Base-by-base conservation (phyloP, 2,329 filamentous ascomycete genomes). In the Trichoderma koningiopsis region DNA sequence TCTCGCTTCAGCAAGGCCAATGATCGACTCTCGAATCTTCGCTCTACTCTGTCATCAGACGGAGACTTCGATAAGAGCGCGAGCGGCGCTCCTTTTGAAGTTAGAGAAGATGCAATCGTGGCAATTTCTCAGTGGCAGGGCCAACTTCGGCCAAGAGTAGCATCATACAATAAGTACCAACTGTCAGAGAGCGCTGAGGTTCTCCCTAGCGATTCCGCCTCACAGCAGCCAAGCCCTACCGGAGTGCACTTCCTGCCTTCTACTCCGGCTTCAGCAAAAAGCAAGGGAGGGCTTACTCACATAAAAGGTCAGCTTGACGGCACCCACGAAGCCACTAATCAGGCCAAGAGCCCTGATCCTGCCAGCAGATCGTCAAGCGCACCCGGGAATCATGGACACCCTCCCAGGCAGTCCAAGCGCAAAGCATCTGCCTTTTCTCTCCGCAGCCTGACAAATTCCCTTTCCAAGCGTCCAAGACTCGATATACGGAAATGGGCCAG, bases 361-460 rank as follows among this genome's bases (percentile, higher is more conserved):
- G 14, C 64, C 14, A 59, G 56, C 3, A 19, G 49, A 11, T 27
- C 49, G 2, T 47, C 68, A 8, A n/a, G 60, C 16, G 61, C 63
- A 19, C 29, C 71, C 5, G 31, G 68, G 14, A 70, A 72, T 24
- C 6, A 68, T 7, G 68, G 67, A 16, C 49, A 67, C n/a, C 64
- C 63, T 33, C 68, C 67, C 6, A 72, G 70, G n/a, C 70, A 53
- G n/a, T 70, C 70, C 7, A 80, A 80, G 63, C 77, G 79, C 37
- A 77, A 76, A 27, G 73, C 77, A 2, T 79, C 79, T 0, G 67
- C 73, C 4, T 77, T 78, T 66, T 79, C 77, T 11, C 69, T 79
- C 27, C 72, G 72, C 24, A 78, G 74, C 68, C 52, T 78, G 10
- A 71, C 73, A 6, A 73, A 69, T 33, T 71, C 76, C 19, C 68